Conservation (phyloP, 1,284 basidiomycete species). For the Puccinia horiana region DNA sequence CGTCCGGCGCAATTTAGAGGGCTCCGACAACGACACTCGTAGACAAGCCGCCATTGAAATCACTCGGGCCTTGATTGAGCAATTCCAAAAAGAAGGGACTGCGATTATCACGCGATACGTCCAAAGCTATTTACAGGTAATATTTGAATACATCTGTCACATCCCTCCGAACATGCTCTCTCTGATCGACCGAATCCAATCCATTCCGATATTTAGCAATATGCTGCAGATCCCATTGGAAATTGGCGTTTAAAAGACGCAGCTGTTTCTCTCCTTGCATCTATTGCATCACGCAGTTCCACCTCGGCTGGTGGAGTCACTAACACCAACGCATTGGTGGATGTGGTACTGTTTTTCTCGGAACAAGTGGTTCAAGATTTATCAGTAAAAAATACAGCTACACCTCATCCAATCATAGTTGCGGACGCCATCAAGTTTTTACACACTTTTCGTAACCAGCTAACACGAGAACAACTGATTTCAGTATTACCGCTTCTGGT, state of each 20-base stretch:
- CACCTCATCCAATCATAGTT: conserved; percentile 79
- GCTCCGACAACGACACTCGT: conserved; percentile 70
- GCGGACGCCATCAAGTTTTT: conserved; percentile 94
- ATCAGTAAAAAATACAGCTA: conserved; percentile 66
- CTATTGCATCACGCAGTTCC: conserved; percentile 82
- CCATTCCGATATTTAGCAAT: conserved; percentile 55
- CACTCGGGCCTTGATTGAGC: conserved; percentile 79
- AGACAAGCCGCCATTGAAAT: conserved; percentile 91
- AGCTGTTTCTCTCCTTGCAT: conserved; percentile 89
- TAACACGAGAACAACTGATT: conserved; percentile 73
- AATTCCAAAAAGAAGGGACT: conserved; percentile 78
- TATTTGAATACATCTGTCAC: not conserved
- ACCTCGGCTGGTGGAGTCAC: conserved; percentile 79
- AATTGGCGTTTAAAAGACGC: conserved; percentile 95
- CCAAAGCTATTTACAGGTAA: conserved; percentile 67
- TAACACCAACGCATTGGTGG: conserved; percentile 84
- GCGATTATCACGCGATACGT: conserved; percentile 83
- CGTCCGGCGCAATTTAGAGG: conserved; percentile 83
- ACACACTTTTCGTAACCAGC: conserved; percentile 92
- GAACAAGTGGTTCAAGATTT: conserved; percentile 86
- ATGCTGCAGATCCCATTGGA: conserved; percentile 65
- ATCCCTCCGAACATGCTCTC: not conserved
- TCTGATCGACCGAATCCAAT: not conserved
- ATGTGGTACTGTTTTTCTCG: conserved; percentile 93
- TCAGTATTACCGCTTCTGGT: conserved; percentile 85